Evolutionary conservation across 441 rosid species (phyloP), one percentile per base, ranked within the genome.

Genomic region (Populus trichocarpa): DNA sequence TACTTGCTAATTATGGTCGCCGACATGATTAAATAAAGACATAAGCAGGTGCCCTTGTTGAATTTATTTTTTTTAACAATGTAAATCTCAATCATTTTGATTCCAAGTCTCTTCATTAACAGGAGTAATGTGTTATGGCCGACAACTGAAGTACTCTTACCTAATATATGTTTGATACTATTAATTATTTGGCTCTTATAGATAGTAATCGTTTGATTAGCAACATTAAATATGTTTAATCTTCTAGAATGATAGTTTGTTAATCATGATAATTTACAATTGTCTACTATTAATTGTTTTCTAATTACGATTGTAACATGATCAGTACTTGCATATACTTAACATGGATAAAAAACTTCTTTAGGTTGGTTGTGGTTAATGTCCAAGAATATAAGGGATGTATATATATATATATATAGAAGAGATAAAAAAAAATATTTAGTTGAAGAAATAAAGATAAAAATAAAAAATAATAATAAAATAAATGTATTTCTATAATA

Each of bases 1-100:
- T 28, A 28, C 78, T 79, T 82, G 75, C n/a, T 26, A 57, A 25
- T 71, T 42, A 42, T 68, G 81, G 83, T 75, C 5, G 88, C 87
- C 85, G 83, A 84, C 87, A 81, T 75, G 46, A 71, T 70, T 82
- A 68, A 16, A 79, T 36, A 30, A 74, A 67, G 18, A 10, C 28
- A 23, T 16, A 26, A 42, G 25, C 4, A 25, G 78, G 78, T 18
- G 78, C 28, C 53, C 16, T 30, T 25, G 68, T 74, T 74, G 69
- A 8, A 7, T 28, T 28, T 28, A 2, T 3, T 30, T 30, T 28
- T 8, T 22, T 65, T 74, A 10, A 26, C 36, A 14, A 18, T 38
- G n/a, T 65, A 36, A 30, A 30, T 74, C 42, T 65, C 63, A 38
- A 74, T 65, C 38, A 50, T 30, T 25, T 61, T 18, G 5, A 73